phyloP scores from a whole-genome alignment of 352 stramenopile species.

The Peronospora farinosa region DNA sequence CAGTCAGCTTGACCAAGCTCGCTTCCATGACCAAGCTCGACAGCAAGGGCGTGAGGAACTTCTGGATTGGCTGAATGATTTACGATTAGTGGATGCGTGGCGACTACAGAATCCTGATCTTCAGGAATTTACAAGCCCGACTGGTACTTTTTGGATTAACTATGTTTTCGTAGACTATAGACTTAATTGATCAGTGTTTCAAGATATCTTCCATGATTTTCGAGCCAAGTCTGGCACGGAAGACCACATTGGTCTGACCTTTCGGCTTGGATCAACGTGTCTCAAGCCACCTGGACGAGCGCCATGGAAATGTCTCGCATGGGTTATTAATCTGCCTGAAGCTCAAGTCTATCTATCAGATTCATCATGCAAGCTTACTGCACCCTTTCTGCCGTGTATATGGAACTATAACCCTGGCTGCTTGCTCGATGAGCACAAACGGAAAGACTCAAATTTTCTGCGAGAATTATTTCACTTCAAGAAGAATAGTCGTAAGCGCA shows the following conservation, averaged over 20 bases:
- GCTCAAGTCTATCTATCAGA: background rate
- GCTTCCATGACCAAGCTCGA: background rate
- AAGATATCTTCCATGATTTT: conserved; percentile 1
- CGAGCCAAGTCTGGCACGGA: background rate
- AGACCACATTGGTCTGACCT: background rate
- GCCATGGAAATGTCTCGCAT: background rate
- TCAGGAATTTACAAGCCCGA: conserved; percentile 6
- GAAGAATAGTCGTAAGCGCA: background rate
- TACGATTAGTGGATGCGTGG: conserved; percentile 3
- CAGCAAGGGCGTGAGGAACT: background rate
- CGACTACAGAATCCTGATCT: conserved; percentile 1
- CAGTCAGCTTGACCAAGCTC: background rate
- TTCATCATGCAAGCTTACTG: background rate
- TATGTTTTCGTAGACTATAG: conserved; percentile 1
- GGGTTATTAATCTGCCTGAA: background rate
- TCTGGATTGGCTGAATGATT: background rate
- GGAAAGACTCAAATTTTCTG: background rate
- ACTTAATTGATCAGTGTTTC: background rate
- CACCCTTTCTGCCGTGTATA: background rate
- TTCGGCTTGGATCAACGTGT: background rate
- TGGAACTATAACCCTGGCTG: background rate
- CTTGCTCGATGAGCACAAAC: conserved; percentile 1
- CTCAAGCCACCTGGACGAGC: background rate
- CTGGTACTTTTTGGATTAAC: conserved; percentile 1
- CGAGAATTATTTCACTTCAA: background rate